Percentiles rank a stretch among this genome's conserved stretches.
Evolutionary conservation across 306 rosid genomes (phyloP).

Genomic region (Sophora flavescens): DNA sequence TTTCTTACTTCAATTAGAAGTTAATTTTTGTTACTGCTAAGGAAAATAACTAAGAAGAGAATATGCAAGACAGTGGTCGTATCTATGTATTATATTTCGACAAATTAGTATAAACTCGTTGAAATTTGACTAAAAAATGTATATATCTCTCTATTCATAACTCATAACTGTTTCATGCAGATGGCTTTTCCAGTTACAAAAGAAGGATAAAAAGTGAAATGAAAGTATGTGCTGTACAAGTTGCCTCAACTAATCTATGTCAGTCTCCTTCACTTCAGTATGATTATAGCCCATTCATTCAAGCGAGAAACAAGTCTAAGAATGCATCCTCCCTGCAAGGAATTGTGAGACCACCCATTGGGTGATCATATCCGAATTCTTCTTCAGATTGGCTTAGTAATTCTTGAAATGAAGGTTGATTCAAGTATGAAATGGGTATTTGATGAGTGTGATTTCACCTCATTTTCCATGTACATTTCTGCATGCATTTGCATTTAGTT

Average conservation of each 20-base stretch:
- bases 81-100: not conserved
- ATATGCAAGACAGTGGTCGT: not conserved
- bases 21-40: not conserved
- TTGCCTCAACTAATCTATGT: slow-evolving; percentile 5
- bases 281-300: slow-evolving; percentile 5
- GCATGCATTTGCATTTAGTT: too few relatives aligned
- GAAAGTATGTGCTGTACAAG: not conserved
- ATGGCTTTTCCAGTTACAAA: not conserved
- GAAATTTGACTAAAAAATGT: not conserved
- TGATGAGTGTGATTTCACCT: too few relatives aligned
- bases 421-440: slow-evolving; percentile 52
- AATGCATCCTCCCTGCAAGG: slow-evolving; percentile 50
- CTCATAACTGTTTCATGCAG: too few relatives aligned
- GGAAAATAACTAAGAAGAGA: not conserved
- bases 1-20: not conserved
- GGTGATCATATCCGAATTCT: slow-evolving; percentile 51
- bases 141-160: not conserved
- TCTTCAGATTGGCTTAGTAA: slow-evolving; percentile 43
- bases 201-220: not conserved
- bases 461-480: too few relatives aligned
- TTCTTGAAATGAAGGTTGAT: slow-evolving; percentile 42
- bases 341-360: slow-evolving; percentile 57
- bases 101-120: not conserved
- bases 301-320: slow-evolving; percentile 37
- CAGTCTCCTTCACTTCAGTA: not conserved